Evolutionary conservation across 2,329 filamentous ascomycete species (phyloP).

Genomic region (Fusarium albidum): DNA sequence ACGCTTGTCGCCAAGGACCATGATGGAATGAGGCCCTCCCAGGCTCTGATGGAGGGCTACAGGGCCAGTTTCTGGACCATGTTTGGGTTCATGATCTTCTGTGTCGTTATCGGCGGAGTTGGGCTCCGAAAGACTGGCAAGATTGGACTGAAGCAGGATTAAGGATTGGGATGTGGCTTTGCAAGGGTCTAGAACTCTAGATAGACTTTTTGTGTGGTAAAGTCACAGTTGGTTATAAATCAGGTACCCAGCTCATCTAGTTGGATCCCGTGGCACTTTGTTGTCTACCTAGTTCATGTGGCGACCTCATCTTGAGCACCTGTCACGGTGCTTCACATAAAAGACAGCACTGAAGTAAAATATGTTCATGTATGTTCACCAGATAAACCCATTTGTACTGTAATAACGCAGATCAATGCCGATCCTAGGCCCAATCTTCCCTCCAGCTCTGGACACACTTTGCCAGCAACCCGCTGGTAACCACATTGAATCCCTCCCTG

Average conservation of each 20-base stretch:
- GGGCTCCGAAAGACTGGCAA: conserved; percentile 54
- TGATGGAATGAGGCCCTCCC: conserved; percentile 31
- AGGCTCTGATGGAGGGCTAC: conserved; percentile 57
- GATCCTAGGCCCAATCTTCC: background rate
- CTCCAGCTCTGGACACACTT: conserved; percentile 9
- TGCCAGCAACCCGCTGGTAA: conserved; percentile 4
- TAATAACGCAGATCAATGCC: no score
- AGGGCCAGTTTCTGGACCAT: conserved; percentile 59
- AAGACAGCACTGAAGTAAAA: no score
- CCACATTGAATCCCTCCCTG: conserved; percentile 6
- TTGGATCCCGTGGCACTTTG: no score
- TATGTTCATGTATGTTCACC: no score
- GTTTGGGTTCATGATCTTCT: conserved; percentile 56
- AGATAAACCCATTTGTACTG: no score
- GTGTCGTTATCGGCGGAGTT: conserved; percentile 47
- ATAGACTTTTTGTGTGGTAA: no score
- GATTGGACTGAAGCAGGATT: conserved; percentile 57
- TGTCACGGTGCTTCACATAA: no score
- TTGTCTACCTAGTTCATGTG: no score
- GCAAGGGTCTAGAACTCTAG: no score
- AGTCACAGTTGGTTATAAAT: no score
- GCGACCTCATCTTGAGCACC: no score
- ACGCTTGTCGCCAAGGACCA: conserved; percentile 47
- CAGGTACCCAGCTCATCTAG: no score
- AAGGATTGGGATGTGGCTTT: background rate